These are phyloP conservation scores for Stellera chamaejasme DNA, from an alignment of 345 rosid species.

Conservation along the genomic window DNA sequence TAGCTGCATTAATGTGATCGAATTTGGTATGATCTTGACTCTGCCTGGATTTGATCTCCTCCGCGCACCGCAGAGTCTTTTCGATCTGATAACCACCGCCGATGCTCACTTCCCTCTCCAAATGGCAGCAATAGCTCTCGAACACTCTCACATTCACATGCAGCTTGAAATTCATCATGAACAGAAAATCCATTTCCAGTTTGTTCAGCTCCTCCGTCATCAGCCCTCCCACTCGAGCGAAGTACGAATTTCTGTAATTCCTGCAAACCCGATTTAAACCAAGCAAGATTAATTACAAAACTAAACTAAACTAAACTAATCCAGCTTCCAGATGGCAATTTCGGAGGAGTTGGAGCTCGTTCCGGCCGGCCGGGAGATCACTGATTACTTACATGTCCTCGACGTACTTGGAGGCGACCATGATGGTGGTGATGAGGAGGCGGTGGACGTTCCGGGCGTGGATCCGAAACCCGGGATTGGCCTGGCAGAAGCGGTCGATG, in stretches of 20 bases:
- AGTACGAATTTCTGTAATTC: slow-evolving; percentile 77
- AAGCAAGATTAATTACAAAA: not conserved
- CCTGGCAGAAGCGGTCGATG: slow-evolving; percentile 80
- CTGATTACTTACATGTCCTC: slow-evolving; percentile 70
- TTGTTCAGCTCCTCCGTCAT: slow-evolving; percentile 58
- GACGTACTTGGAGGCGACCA: slow-evolving; percentile 87
- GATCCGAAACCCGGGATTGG: slow-evolving; percentile 61
- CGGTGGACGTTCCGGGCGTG: slow-evolving; percentile 63
- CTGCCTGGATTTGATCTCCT: slow-evolving; percentile 71
- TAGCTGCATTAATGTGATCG: slow-evolving; percentile 33
- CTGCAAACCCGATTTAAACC: slow-evolving; percentile 22
- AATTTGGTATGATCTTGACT: slow-evolving; percentile 24
- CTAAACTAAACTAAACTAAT: too few species aligned
- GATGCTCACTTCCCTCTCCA: slow-evolving; percentile 80
- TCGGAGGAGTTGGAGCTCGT: not conserved
- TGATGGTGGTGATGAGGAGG: slow-evolving; percentile 74
- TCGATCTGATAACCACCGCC: slow-evolving; percentile 93
- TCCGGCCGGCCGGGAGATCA: not conserved
- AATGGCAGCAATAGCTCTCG: slow-evolving; percentile 82
- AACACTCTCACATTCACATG: slow-evolving; percentile 88
- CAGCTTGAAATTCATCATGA: slow-evolving; percentile 81
- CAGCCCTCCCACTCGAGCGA: slow-evolving; percentile 79
- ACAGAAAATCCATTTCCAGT: slow-evolving; percentile 70
- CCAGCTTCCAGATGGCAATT: not conserved
- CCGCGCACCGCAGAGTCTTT: slow-evolving; percentile 70